These are phyloP conservation scores for Ambrosia trifida DNA, from an alignment of 129 eudicot species.

Conservation along the genomic window DNA sequence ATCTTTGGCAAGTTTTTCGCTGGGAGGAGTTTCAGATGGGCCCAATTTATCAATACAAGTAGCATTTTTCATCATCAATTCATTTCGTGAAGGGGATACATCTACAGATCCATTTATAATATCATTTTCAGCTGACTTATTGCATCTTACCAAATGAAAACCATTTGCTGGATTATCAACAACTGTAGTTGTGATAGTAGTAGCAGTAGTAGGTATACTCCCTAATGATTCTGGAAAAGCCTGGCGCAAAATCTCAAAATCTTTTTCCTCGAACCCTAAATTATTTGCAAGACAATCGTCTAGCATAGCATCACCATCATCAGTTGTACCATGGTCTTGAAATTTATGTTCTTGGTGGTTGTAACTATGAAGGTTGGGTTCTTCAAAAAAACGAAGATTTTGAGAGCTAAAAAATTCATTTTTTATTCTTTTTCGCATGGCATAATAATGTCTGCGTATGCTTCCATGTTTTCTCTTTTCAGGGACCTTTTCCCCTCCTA, in stretches of 20 bases:
- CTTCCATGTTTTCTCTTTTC: conserved; percentile 68
- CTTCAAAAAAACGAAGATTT: conserved; percentile 60
- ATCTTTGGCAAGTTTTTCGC: conserved; percentile 30
- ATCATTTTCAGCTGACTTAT: conserved; percentile 44
- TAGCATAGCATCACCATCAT: conserved; percentile 37
- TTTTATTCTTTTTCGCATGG: conserved; percentile 65
- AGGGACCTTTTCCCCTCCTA: conserved; percentile 45
- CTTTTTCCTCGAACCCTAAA: conserved; percentile 62
- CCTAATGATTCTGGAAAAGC: conserved; percentile 62
- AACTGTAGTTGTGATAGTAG: conserved; percentile 34
- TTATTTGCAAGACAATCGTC: conserved; percentile 42
- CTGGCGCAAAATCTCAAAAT: conserved; percentile 61
- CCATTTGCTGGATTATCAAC: conserved; percentile 34
- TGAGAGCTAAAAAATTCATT: conserved; percentile 52
- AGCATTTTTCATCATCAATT: conserved; percentile 31
- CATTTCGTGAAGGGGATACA: conserved; percentile 38
- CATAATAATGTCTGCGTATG: conserved; percentile 66
- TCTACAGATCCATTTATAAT: conserved; percentile 35
- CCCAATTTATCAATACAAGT: conserved; percentile 22
- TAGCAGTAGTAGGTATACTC: conserved; percentile 33
- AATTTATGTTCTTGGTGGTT: conserved; percentile 50
- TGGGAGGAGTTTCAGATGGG: conserved; percentile 33
- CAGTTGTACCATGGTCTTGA: conserved; percentile 33
- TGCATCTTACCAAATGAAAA: conserved; percentile 36
- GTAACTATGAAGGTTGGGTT: conserved; percentile 53